These are phyloP conservation scores for Panicum miliaceum DNA, from an alignment of 176 grass and related monocot species.

Conservation along the genomic window DNA sequence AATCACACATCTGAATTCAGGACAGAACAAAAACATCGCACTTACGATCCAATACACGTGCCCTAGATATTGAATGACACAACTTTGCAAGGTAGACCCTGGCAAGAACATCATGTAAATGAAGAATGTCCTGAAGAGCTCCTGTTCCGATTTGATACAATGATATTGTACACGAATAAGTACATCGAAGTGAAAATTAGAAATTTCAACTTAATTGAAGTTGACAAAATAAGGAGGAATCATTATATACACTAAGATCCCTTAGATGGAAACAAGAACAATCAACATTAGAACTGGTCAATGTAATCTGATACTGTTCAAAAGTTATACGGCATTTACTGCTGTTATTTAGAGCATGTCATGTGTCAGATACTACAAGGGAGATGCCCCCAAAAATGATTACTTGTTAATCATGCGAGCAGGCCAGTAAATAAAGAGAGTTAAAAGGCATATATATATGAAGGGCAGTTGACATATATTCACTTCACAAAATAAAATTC, in stretches of 20 bases:
- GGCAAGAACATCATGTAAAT: constrained; percentile 98
- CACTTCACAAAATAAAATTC: not conserved
- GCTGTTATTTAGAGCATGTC: constrained; percentile 8
- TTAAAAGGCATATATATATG: not conserved
- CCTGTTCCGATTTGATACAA: constrained; percentile 70
- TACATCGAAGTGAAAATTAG: constrained; percentile 22
- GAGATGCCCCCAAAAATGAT: not conserved
- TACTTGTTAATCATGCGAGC: not conserved
- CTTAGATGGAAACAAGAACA: constrained; percentile 13
- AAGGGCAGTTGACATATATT: not conserved
- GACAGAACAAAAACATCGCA: constrained; percentile 36
- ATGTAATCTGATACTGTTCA: constrained; percentile 8
- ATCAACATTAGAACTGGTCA: not conserved
- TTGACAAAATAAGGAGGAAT: constrained; percentile 27
- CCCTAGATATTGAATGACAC: constrained; percentile 91
- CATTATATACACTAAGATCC: not conserved
- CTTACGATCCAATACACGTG: constrained; percentile 87
- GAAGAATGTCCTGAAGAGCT: constrained; percentile 97
- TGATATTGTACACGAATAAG: constrained; percentile 47
- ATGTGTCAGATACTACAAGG: not conserved
- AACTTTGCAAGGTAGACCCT: constrained; percentile 95
- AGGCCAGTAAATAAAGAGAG: not conserved
- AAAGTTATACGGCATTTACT: constrained; percentile 13
- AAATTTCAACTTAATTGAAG: not conserved
- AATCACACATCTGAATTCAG: constrained; percentile 34